Evolutionary conservation across 2,329 filamentous ascomycete species (phyloP).

Genomic region (Calycina herbarum): DNA sequence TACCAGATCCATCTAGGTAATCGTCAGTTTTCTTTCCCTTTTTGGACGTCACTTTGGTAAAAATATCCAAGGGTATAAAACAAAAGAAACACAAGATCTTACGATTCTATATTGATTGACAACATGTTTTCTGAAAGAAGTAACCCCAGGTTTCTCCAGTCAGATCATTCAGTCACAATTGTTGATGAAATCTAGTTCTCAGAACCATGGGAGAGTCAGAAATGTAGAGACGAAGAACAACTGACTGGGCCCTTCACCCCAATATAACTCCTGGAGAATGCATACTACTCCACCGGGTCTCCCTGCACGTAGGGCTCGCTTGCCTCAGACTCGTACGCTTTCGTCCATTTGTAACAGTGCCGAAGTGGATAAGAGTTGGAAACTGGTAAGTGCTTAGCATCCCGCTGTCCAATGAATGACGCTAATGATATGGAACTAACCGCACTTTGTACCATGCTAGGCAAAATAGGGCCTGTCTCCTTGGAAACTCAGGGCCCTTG

Average conservation of each 20-base stretch:
- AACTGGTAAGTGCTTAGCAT: not conserved
- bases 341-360: not conserved
- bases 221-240: not conserved
- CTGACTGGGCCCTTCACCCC: not conserved
- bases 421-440: not conserved
- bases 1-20: slow-evolving; percentile 45
- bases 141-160: not conserved
- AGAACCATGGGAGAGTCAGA: not conserved
- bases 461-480: not conserved
- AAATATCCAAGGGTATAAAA: not conserved
- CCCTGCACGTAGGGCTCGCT: not conserved
- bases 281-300: not conserved
- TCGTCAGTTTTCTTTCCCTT: not conserved
- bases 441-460: not conserved
- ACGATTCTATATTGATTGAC: not conserved
- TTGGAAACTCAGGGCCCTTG: not conserved
- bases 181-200: not conserved
- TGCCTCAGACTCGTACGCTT: not conserved
- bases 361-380: not conserved
- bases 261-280: not conserved
- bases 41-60: not conserved
- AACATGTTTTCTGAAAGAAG: not conserved
- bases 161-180: not conserved
- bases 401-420: not conserved
- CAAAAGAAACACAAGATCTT: not conserved